These are phyloP conservation scores for Auricularia sp. DNA, from an alignment of 768 basidiomycete species.

Conservation along the genomic window DNA sequence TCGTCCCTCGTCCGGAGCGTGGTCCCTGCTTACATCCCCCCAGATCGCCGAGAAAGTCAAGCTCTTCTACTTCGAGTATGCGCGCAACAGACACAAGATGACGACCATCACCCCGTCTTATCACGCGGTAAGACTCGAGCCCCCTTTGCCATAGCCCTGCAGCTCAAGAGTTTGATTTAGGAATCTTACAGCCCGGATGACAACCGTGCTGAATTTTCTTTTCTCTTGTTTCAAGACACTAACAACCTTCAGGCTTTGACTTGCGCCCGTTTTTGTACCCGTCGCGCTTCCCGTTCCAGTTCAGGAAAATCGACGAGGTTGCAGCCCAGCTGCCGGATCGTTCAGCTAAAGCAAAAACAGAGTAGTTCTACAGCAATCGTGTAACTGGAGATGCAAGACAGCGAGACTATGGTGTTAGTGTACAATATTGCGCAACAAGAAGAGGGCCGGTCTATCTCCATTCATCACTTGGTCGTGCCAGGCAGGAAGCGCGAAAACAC, in stretches of 20 bases:
- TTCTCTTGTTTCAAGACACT: neutral
- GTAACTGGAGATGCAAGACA: neutral
- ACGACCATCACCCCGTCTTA: constrained; percentile 89
- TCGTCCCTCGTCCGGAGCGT: constrained; percentile 8
- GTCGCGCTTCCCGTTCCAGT: constrained; percentile 92
- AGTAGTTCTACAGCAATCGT: constrained; percentile 2
- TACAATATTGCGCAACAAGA: neutral
- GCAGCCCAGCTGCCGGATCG: constrained; percentile 68
- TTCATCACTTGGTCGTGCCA: constrained; percentile 19
- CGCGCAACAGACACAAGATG: constrained; percentile 98
- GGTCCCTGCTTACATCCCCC: neutral
- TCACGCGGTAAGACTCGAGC: constrained; percentile 59
- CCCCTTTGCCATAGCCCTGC: neutral
- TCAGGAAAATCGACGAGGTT: constrained; percentile 85
- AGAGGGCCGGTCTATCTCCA: neutral
- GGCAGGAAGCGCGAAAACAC: constrained; percentile 65
- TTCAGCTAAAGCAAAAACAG: constrained; percentile 23
- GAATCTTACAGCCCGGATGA: constrained; percentile 96
- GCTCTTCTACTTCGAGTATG: constrained; percentile 92
- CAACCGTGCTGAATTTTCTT: constrained; percentile 53
- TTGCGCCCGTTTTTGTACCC: constrained; percentile 94
- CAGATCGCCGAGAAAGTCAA: constrained; percentile 98
- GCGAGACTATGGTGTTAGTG: neutral
- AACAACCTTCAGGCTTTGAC: constrained; percentile 68
- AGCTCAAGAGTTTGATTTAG: constrained; percentile 27